Conservation (phyloP, 495 filamentous ascomycete species). For the Tuber brumale region DNA sequence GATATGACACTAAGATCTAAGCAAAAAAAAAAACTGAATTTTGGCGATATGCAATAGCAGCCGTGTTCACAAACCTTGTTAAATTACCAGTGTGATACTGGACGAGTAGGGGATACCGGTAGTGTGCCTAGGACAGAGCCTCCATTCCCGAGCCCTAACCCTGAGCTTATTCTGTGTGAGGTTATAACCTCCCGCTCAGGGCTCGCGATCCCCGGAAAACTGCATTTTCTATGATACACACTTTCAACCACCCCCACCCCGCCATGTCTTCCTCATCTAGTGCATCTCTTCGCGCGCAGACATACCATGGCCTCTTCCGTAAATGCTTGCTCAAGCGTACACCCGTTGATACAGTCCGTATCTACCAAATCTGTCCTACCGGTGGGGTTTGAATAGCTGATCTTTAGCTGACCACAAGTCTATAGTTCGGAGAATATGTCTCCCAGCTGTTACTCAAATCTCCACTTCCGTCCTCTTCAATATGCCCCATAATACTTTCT, state of each 20-base stretch:
- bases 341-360: conserved; percentile 31
- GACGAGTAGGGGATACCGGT: too few species aligned
- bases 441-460: conserved; percentile 35
- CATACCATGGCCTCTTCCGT: conserved; percentile 26
- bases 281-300: conserved; percentile 29
- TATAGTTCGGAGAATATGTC: conserved; percentile 36
- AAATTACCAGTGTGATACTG: too few species aligned
- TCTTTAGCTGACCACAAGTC: neutral
- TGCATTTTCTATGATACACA: neutral
- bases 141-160: conserved; percentile 9
- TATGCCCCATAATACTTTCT: conserved; percentile 36
- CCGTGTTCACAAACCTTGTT: too few species aligned
- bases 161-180: neutral
- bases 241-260: conserved; percentile 4
- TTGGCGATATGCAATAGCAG: too few species aligned
- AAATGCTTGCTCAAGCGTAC: conserved; percentile 30
- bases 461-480: conserved; percentile 25
- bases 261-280: conserved; percentile 18
- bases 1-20: too few species aligned
- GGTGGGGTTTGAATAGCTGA: conserved; percentile 3
- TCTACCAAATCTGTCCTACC: neutral
- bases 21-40: too few species aligned
- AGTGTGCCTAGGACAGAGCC: conserved; percentile 4
- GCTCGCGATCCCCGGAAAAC: neutral
- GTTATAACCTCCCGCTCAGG: conserved; percentile 10